Conservation (phyloP, 192 early-diverging fungal genomes). For the Geranomyces variabilis region DNA sequence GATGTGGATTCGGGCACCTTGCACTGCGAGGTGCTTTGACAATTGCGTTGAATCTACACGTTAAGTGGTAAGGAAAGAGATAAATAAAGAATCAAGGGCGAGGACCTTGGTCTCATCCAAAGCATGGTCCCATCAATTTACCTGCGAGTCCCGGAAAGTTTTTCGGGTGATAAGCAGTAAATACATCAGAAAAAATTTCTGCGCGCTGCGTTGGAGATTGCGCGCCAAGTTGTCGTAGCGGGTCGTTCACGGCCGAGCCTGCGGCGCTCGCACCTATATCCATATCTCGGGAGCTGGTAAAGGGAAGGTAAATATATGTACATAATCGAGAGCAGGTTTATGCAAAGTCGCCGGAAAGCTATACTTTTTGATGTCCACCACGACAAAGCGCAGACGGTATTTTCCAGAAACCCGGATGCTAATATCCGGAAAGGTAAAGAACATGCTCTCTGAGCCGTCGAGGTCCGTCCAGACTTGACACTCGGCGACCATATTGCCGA, state of each 20-base stretch:
- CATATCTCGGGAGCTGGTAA: background rate
- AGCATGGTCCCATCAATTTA: constrained; percentile 7
- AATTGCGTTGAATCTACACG: constrained; percentile 38
- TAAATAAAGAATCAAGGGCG: background rate
- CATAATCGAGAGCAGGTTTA: no score
- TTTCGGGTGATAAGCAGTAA: constrained; percentile 47
- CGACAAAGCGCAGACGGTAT: constrained; percentile 44
- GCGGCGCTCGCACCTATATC: background rate
- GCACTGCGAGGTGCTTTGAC: constrained; percentile 42
- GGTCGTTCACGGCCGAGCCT: background rate
- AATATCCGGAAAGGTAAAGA: constrained; percentile 47
- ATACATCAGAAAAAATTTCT: constrained; percentile 29
- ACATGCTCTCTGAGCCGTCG: constrained; percentile 26
- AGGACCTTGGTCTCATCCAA: background rate
- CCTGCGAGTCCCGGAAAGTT: constrained; percentile 48
- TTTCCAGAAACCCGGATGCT: constrained; percentile 36
- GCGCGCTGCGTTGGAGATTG: constrained; percentile 6
- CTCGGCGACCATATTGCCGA: constrained; percentile 25
- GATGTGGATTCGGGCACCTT: constrained; percentile 48
- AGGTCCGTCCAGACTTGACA: constrained; percentile 36
- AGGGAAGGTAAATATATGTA: no score
- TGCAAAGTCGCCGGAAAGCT: no score
- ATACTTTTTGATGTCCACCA: constrained; percentile 43
- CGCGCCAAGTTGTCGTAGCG: background rate
- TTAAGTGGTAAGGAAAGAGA: background rate